These are phyloP conservation scores for Anthracocystis panici-leucophaei DNA, from an alignment of 1,284 basidiomycete genomes.

Conservation along the genomic window DNA sequence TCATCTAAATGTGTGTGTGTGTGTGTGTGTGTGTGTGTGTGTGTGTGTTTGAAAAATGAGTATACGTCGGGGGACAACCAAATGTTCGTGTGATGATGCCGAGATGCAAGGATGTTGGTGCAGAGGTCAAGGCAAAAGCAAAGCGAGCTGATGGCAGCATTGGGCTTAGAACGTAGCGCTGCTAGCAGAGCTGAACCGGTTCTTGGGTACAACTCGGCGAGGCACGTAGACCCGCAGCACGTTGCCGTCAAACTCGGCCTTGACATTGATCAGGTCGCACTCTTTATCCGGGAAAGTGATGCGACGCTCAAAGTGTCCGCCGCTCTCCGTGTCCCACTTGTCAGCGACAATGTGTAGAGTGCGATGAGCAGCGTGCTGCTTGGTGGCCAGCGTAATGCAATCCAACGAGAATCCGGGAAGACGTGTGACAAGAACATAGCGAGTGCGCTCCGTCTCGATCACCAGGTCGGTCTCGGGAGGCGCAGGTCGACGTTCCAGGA, in stretches of 20 bases:
- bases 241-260: conserved; percentile 58
- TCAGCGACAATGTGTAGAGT: conserved; percentile 65
- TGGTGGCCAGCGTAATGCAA: conserved; percentile 63
- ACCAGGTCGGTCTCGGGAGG: conserved; percentile 55
- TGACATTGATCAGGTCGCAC: conserved; percentile 52
- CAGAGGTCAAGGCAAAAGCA: no score
- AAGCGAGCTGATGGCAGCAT: no score
- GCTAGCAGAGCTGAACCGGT: conserved; percentile 40
- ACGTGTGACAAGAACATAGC: conserved; percentile 47
- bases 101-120: no score
- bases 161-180: conserved; percentile 72
- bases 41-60: no score
- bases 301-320: conserved; percentile 63
- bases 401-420: conserved; percentile 65
- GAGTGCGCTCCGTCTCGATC: conserved; percentile 46
- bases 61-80: no score
- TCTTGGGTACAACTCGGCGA: conserved; percentile 1
- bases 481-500: conserved; percentile 55
- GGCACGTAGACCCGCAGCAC: conserved; percentile 50
- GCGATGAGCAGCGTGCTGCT: conserved; percentile 57
- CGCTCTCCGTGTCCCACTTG: conserved; percentile 56
- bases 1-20: no score
- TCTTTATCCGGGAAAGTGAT: conserved; percentile 60
- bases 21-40: no score
- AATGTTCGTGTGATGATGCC: no score